Evolutionary conservation across 257 asterid species (phyloP).

Genomic region (Ehretia macrophylla): DNA sequence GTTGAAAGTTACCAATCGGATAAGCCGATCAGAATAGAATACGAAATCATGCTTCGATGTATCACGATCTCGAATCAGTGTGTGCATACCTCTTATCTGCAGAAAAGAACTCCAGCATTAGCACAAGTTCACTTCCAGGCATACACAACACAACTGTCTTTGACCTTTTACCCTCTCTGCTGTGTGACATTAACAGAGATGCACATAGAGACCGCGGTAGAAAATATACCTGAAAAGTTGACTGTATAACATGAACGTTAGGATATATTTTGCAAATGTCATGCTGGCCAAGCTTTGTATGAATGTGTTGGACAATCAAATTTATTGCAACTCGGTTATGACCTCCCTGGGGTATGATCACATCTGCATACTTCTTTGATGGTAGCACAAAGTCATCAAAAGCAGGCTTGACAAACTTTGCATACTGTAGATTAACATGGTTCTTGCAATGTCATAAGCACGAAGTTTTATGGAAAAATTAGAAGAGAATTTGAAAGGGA

Average conservation of each 20-base stretch:
- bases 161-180: neutral
- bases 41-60: slow-evolving; percentile 96
- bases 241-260: slow-evolving; percentile 85
- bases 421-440: slow-evolving; percentile 63
- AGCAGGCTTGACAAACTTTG: slow-evolving; percentile 98
- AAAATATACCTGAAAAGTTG: slow-evolving; percentile 84
- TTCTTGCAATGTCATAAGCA: neutral
- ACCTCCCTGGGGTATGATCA: slow-evolving; percentile 97
- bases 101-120: slow-evolving; percentile 21
- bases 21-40: slow-evolving; percentile 96
- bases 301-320: slow-evolving; percentile 91
- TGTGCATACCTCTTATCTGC: slow-evolving; percentile 99
- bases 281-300: slow-evolving; percentile 97
- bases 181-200: slow-evolving; percentile 5
- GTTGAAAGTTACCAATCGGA: slow-evolving; percentile 72
- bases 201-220: slow-evolving; percentile 9
- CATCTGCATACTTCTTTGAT: slow-evolving; percentile 96
- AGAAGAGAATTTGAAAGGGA: neutral
- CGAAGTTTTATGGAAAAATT: too few species aligned
- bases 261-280: slow-evolving; percentile 94
- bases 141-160: neutral
- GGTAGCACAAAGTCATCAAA: slow-evolving; percentile 98
- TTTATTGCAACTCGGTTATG: slow-evolving; percentile 96
- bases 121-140: neutral
- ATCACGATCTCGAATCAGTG: slow-evolving; percentile 87